These are phyloP conservation scores for Myriosclerotinia curreyana DNA, from an alignment of 2,329 filamentous ascomycete species.

Conservation along the genomic window DNA sequence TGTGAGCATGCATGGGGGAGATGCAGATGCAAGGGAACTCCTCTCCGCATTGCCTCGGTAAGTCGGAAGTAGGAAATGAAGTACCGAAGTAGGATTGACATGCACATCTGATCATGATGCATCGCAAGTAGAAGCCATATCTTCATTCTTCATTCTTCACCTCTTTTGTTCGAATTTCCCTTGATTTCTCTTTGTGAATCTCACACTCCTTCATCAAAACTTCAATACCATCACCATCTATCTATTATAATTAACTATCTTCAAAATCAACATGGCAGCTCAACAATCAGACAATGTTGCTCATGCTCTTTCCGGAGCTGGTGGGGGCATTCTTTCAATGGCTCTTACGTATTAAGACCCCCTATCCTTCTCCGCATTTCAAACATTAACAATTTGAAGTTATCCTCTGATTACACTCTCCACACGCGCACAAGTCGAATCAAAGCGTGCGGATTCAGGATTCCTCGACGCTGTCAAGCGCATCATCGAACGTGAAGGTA, in stretches of 20 bases:
- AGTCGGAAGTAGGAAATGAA: constrained; percentile 10
- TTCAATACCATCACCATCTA: neutral
- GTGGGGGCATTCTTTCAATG: constrained; percentile 94
- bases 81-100: too few species aligned
- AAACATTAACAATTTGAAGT: constrained; percentile 45
- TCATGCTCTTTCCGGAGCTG: constrained; percentile 87
- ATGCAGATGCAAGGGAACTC: constrained; percentile 2
- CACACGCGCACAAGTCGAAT: constrained; percentile 96
- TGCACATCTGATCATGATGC: too few species aligned
- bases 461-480: constrained; percentile 78
- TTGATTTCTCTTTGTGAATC: neutral
- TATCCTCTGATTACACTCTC: constrained; percentile 97
- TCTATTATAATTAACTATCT: constrained; percentile 24
- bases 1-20: too few species aligned
- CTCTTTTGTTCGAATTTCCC: neutral
- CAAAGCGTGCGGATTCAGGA: constrained; percentile 81
- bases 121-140: neutral
- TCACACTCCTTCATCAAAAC: constrained; percentile 18
- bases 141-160: constrained; percentile 21
- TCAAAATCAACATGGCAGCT: constrained; percentile 32
- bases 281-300: constrained; percentile 92
- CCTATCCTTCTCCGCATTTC: constrained; percentile 20
- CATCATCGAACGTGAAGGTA: constrained; percentile 88
- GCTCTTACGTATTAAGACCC: constrained; percentile 72
- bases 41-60: constrained; percentile 23